Conservation (phyloP, 352 stramenopile genomes). For the Saprolegnia diclina region DNA sequence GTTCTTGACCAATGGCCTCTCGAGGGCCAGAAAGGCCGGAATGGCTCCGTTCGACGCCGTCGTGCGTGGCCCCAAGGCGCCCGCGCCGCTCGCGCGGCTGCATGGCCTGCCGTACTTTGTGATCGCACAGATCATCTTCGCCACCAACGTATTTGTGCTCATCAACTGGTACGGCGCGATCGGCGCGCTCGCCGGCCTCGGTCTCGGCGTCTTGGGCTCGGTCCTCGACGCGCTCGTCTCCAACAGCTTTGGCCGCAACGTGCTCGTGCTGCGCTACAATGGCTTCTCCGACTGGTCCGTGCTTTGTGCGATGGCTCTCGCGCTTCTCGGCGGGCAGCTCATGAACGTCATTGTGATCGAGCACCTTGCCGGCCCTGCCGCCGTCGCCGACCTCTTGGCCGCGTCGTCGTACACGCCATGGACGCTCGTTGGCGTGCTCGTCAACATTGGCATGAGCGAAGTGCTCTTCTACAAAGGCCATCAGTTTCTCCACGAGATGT, state of each 20-base stretch:
- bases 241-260: background rate
- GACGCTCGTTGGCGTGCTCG: background rate
- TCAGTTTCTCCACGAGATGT: background rate
- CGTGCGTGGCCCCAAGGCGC: background rate
- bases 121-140: background rate
- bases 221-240: background rate
- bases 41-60: background rate
- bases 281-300: constrained; percentile 7
- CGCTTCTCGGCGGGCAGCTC: background rate
- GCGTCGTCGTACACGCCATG: background rate
- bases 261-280: background rate
- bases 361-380: background rate
- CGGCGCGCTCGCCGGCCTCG: too few relatives aligned
- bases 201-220: background rate
- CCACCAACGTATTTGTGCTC: background rate
- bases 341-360: background rate
- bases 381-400: background rate
- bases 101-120: constrained; percentile 1
- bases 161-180: background rate
- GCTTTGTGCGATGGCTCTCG: background rate
- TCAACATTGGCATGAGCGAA: background rate
- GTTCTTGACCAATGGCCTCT: too few relatives aligned
- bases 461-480: background rate
- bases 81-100: background rate
- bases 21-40: too few relatives aligned